phyloP scores from a whole-genome alignment of 352 stramenopile species.

The Phytophthora aleatoria region DNA sequence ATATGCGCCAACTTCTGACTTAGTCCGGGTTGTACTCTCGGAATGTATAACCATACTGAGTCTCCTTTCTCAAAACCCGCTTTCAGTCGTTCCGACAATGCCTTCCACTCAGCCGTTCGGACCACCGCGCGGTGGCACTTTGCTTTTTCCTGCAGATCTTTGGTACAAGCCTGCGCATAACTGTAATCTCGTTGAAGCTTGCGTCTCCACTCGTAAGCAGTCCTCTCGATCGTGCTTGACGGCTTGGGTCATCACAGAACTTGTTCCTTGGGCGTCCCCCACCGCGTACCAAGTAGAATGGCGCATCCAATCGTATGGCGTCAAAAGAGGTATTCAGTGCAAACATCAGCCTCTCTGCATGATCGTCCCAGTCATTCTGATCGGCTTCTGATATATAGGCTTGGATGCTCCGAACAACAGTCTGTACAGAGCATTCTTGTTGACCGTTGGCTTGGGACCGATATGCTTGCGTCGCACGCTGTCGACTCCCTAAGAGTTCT shows the following conservation, averaged over 20 bases:
- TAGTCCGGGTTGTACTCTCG: neutral
- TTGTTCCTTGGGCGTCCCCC: neutral
- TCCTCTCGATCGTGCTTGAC: no score
- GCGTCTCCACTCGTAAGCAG: no score
- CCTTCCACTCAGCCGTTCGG: no score
- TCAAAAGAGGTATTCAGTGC: conserved; percentile 1
- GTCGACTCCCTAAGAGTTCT: no score
- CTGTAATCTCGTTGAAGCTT: no score
- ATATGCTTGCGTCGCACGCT: no score
- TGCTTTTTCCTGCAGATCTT: neutral
- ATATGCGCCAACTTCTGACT: conserved; percentile 3
- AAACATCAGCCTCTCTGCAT: conserved; percentile 1
- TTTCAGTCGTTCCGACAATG: conserved; percentile 6
- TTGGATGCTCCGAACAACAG: neutral
- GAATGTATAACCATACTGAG: neutral
- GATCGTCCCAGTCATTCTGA: conserved; percentile 4
- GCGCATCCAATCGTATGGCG: neutral
- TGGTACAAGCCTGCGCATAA: no score
- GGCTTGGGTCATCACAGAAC: no score
- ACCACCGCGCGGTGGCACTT: neutral
- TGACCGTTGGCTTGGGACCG: neutral
- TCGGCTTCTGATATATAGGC: neutral
- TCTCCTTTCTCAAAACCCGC: neutral
- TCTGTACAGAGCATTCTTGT: neutral
- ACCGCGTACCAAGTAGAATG: conserved; percentile 3